Conservation (phyloP, 495 filamentous ascomycete species). For the Aspergillus ostianus region DNA sequence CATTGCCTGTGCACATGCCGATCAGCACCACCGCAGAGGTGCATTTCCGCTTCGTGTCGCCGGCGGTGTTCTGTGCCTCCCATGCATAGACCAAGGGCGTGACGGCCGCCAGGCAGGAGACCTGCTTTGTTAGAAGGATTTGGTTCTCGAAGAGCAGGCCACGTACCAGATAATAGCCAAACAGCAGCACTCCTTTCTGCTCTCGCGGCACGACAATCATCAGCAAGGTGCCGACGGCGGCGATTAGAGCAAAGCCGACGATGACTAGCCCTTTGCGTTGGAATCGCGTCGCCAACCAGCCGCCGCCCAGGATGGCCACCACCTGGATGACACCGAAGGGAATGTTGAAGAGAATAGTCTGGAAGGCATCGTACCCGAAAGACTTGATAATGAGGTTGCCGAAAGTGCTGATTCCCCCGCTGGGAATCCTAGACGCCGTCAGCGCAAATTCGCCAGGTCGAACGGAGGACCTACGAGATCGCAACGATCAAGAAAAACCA, state of each 20-base stretch:
- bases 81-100: slow-evolving; percentile 29
- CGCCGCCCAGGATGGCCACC: slow-evolving; percentile 40
- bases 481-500: slow-evolving; percentile 27
- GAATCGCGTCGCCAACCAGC: slow-evolving; percentile 41
- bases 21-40: slow-evolving; percentile 25
- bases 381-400: slow-evolving; percentile 36
- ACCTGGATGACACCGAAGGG: slow-evolving; percentile 45
- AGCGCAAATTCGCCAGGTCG: background rate
- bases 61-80: slow-evolving; percentile 31
- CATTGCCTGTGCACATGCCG: slow-evolving; percentile 28
- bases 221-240: slow-evolving; percentile 22
- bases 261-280: slow-evolving; percentile 23
- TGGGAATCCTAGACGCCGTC: slow-evolving; percentile 21
- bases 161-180: slow-evolving; percentile 28
- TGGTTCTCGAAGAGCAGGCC: background rate
- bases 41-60: slow-evolving; percentile 30
- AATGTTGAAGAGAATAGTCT: slow-evolving; percentile 35
- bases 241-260: slow-evolving; percentile 14
- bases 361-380: slow-evolving; percentile 33
- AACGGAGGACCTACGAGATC: slow-evolving; percentile 23
- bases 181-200: slow-evolving; percentile 25
- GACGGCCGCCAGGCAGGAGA: slow-evolving; percentile 26
- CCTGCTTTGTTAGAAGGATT: slow-evolving; percentile 8
- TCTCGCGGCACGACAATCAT: slow-evolving; percentile 25
- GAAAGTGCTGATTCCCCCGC: slow-evolving; percentile 37